Evolutionary conservation across 768 basidiomycete genomes (phyloP).

Genomic region (Boletus rubropictus): DNA sequence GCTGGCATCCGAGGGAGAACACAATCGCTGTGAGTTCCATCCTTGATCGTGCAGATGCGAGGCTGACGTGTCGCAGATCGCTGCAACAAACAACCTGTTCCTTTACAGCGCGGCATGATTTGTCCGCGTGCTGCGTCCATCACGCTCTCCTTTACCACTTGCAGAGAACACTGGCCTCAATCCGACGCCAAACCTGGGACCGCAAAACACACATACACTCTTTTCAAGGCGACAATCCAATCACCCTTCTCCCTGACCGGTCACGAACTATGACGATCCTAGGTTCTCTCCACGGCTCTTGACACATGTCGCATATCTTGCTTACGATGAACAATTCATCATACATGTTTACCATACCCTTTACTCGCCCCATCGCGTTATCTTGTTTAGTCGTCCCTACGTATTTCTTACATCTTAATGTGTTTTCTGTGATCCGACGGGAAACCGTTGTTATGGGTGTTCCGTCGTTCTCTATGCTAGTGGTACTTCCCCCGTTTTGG

Average conservation of each 20-base stretch:
- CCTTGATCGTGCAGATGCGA: background rate
- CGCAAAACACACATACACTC: slow-evolving; percentile 16
- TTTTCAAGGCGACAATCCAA: slow-evolving; percentile 26
- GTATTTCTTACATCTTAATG: slow-evolving; percentile 20
- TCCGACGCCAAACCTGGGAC: slow-evolving; percentile 11
- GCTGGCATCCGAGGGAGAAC: slow-evolving; percentile 98
- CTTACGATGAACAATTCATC: slow-evolving; percentile 26
- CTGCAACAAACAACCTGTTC: slow-evolving; percentile 59
- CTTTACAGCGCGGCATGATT: slow-evolving; percentile 37
- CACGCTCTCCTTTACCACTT: background rate
- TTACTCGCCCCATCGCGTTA: slow-evolving; percentile 25
- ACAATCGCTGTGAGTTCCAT: slow-evolving; percentile 81
- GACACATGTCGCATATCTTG: slow-evolving; percentile 25
- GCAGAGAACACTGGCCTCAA: slow-evolving; percentile 13
- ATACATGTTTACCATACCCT: slow-evolving; percentile 28
- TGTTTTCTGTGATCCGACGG: slow-evolving; percentile 21
- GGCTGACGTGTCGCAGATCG: slow-evolving; percentile 54
- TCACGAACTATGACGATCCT: slow-evolving; percentile 25
- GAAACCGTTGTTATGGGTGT: slow-evolving; percentile 17
- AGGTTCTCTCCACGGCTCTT: slow-evolving; percentile 9
- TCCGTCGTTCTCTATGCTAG: slow-evolving; percentile 13
- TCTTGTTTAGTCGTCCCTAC: slow-evolving; percentile 26
- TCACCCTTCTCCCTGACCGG: slow-evolving; percentile 12
- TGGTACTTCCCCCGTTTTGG: slow-evolving; percentile 7
- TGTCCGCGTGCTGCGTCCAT: slow-evolving; percentile 1